Conservation (phyloP, 768 basidiomycete genomes). For the Podaxis sp. region DNA sequence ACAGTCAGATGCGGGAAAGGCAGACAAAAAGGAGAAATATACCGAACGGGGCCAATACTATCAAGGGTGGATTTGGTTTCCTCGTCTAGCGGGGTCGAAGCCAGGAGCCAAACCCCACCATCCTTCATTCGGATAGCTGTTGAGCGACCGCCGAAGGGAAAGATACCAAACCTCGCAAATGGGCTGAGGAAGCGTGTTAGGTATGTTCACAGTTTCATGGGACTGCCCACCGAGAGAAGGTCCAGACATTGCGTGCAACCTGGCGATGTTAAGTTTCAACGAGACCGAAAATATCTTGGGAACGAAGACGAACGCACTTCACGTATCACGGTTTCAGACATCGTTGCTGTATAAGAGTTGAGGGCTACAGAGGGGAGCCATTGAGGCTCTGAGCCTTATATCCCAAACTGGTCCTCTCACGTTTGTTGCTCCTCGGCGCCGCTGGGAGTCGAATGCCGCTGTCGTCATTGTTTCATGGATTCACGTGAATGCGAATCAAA, state of each 20-base stretch:
- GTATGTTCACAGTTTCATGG: background rate
- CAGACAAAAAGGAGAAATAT: slow-evolving; percentile 17
- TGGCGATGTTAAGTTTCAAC: slow-evolving; percentile 19
- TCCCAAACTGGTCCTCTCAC: background rate
- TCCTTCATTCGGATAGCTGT: slow-evolving; percentile 73
- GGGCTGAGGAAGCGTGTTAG: slow-evolving; percentile 41
- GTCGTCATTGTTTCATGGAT: background rate
- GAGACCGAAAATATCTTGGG: background rate
- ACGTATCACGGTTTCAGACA: slow-evolving; percentile 40
- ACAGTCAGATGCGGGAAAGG: background rate
- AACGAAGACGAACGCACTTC: slow-evolving; percentile 28
- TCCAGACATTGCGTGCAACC: slow-evolving; percentile 59
- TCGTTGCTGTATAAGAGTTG: slow-evolving; percentile 10
- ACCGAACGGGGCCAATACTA: slow-evolving; percentile 71
- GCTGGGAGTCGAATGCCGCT: background rate
- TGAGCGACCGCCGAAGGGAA: slow-evolving; percentile 81
- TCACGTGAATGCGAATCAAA: background rate
- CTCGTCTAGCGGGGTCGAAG: slow-evolving; percentile 68
- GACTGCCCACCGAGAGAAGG: slow-evolving; percentile 54
- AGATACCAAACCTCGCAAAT: slow-evolving; percentile 61
- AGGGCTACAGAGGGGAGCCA: background rate
- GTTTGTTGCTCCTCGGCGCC: no score
- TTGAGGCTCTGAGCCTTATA: background rate
- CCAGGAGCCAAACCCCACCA: slow-evolving; percentile 80
- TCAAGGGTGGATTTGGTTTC: slow-evolving; percentile 65